Base-by-base conservation (phyloP, 441 rosid genomes). In the Gossypium armourianum region DNA sequence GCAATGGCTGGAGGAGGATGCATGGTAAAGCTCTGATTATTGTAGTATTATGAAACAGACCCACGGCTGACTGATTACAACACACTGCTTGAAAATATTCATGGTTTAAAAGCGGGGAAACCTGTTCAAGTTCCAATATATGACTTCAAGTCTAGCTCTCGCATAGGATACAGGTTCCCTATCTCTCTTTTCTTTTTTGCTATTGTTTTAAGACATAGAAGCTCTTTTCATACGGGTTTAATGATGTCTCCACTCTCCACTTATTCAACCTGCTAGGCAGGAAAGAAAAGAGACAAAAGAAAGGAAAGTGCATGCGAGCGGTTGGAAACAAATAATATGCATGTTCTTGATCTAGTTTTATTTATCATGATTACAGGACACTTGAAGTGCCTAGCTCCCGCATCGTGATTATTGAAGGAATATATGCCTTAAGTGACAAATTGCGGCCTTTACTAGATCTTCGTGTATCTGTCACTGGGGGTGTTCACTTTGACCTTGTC, bases 401-500 rank as follows among this genome's bases (percentile, higher is more conserved):
- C 73, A 86, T 94, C 77, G 94, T 94, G 80, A 79, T 94, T 77
- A 86, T 94, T 73, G 99, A 94, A 84, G 97, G 98, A 63, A 91
- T 92, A 62, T 92, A 90, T 52, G 97, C 97, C 45, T 83, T 94
- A 76, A 92, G 96, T 62, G 99, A 90, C 77, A 92, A 75, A 77
- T 78, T 94, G 79, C 83, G 94, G 17, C 96, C 97, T 67, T 77
- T 92, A 68, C 87, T 94, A n/a, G 97, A 92, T 81, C 94, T 94
- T 69, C 97, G 99, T 24, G 97, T 92, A 62, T 94, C 99, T 72
- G 86, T 94, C 68, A 94, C 97, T 13, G 99, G 97, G 63, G 97
- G 97, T 66, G 89, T 94, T 81, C 97, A 92, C 80, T 88, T 92
- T 77, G 97, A 90, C 83, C 96, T 94, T 73, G 99, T 94, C 74